Conservation (phyloP, 2,329 filamentous ascomycete species). For the Clonostachys rosea region DNA sequence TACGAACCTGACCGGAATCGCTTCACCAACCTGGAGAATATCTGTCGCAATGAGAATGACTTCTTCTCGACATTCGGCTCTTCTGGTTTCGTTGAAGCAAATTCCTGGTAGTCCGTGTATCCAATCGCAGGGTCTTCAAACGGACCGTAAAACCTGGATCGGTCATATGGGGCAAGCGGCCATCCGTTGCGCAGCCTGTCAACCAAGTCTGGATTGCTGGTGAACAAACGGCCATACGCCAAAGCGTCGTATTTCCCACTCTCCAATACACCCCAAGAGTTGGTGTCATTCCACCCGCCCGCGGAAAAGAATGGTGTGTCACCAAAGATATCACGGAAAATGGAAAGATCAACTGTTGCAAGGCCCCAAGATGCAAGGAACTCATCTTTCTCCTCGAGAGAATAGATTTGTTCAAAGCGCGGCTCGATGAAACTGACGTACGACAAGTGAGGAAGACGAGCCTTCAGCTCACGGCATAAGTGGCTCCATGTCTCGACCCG, state of each 20-base stretch:
- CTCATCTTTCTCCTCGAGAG: conserved; percentile 38
- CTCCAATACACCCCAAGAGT: conserved; percentile 36
- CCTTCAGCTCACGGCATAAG: conserved; percentile 43
- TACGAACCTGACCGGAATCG: too few relatives aligned
- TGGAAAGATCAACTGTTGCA: conserved; percentile 32
- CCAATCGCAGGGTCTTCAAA: conserved; percentile 20
- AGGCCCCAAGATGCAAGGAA: conserved; percentile 44
- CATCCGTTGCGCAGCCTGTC: conserved; percentile 16
- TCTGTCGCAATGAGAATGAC: too few relatives aligned
- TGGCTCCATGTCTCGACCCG: conserved; percentile 47
- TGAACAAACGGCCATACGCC: conserved; percentile 23
- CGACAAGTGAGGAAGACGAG: conserved; percentile 31
- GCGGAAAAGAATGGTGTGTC: conserved; percentile 50
- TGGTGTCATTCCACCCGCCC: conserved; percentile 47
- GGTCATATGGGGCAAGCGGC: conserved; percentile 16
- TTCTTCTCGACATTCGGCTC: too few relatives aligned
- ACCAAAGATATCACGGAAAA: conserved; percentile 45
- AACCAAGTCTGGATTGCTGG: conserved; percentile 20
- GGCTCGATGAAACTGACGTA: conserved; percentile 54
- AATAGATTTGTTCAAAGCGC: conserved; percentile 47
- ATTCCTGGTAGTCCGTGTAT: conserved; percentile 26
- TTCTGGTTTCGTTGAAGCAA: too few relatives aligned
- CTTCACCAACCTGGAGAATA: too few relatives aligned
- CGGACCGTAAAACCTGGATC: conserved; percentile 17
- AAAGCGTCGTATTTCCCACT: conserved; percentile 41